phyloP scores from a whole-genome alignment of 257 asterid species.

The Verbena officinalis region DNA sequence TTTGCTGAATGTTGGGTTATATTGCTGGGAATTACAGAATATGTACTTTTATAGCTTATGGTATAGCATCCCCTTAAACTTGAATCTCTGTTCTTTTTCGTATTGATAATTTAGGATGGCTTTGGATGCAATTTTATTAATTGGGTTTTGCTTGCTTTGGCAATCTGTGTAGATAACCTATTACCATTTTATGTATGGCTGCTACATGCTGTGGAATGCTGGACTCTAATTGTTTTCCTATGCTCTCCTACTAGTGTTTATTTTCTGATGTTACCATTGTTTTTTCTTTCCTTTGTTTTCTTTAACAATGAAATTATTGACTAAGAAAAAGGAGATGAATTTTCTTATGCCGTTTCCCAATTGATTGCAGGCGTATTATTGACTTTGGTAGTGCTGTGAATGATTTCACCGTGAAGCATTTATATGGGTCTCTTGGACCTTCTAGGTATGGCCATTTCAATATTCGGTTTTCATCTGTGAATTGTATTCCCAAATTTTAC shows the following conservation, averaged over 20 bases:
- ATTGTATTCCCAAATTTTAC: constrained; percentile 4
- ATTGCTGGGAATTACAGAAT: neutral
- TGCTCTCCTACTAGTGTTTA: constrained; percentile 10
- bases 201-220: constrained; percentile 13
- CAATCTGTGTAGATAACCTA: constrained; percentile 1
- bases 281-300: too few relatives aligned
- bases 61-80: neutral
- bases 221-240: neutral
- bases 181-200: constrained; percentile 1
- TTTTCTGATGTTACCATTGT: too few relatives aligned
- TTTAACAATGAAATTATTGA: too few relatives aligned
- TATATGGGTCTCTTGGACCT: constrained; percentile 90
- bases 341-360: constrained; percentile 17
- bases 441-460: constrained; percentile 68
- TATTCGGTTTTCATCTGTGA: constrained; percentile 7
- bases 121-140: constrained; percentile 2
- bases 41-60: constrained; percentile 6
- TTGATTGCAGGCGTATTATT: constrained; percentile 80
- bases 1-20: constrained; percentile 11
- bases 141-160: neutral
- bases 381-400: constrained; percentile 97
- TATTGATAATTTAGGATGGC: constrained; percentile 7
- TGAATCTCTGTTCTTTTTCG: neutral
- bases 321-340: neutral
- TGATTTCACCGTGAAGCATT: constrained; percentile 84